phyloP scores from a whole-genome alignment of 805 yeast species.

The Candida sakaeoensis region DNA sequence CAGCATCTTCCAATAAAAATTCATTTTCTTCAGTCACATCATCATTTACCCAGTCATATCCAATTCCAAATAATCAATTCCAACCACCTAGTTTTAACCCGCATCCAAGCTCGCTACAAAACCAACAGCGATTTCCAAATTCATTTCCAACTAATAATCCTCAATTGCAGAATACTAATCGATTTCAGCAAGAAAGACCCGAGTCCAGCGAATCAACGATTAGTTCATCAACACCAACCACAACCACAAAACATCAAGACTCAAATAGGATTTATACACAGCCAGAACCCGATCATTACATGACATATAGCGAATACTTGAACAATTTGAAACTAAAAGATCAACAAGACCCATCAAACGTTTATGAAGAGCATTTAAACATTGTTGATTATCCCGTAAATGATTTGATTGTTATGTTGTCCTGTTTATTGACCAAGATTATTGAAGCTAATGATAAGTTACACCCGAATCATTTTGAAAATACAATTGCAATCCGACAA shows the following conservation, averaged over 20 bases:
- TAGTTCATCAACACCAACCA: slow-evolving; percentile 5
- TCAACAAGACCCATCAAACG: slow-evolving; percentile 7
- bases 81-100: slow-evolving; percentile 8
- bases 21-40: slow-evolving; percentile 10
- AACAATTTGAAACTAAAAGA: slow-evolving; percentile 21
- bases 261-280: neutral
- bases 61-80: slow-evolving; percentile 8
- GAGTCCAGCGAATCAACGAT: slow-evolving; percentile 2
- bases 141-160: slow-evolving; percentile 7
- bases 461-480: slow-evolving; percentile 63
- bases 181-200: neutral
- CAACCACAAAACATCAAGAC: slow-evolving; percentile 1
- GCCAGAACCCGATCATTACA: slow-evolving; percentile 36
- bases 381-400: slow-evolving; percentile 81
- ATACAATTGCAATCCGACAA: slow-evolving; percentile 40
- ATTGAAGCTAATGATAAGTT: slow-evolving; percentile 85
- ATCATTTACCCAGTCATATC: slow-evolving; percentile 10
- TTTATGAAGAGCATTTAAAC: slow-evolving; percentile 54
- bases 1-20: slow-evolving; percentile 23
- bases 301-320: slow-evolving; percentile 40
- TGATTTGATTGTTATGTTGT: slow-evolving; percentile 77
- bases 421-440: slow-evolving; percentile 79
- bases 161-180: neutral
- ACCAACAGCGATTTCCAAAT: slow-evolving; percentile 9
- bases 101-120: slow-evolving; percentile 11